Evolutionary conservation across 805 yeast genomes (phyloP).

Genomic region (Metschnikowia lunata): DNA sequence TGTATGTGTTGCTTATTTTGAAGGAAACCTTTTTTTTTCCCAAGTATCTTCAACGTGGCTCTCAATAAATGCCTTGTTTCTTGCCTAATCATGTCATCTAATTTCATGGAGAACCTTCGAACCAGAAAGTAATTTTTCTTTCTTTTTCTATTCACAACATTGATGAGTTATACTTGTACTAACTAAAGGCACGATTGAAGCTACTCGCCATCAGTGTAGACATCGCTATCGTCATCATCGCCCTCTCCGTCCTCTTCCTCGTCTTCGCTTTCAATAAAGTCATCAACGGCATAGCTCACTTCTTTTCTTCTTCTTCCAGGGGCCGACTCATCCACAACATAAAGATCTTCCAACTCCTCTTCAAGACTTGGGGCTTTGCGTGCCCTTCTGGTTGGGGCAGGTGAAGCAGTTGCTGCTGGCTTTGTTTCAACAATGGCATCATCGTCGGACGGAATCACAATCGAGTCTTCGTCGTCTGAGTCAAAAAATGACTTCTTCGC

Average conservation of each 20-base stretch:
- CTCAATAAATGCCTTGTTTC: too few species aligned
- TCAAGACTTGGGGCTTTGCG: slow-evolving; percentile 7
- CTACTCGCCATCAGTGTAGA: slow-evolving; percentile 7
- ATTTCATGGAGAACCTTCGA: too few species aligned
- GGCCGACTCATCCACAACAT: slow-evolving; percentile 6
- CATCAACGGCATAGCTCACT: slow-evolving; percentile 15
- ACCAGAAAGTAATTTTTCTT: too few species aligned
- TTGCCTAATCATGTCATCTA: too few species aligned
- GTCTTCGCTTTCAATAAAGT: slow-evolving; percentile 9
- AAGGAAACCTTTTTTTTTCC: too few species aligned
- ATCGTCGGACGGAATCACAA: slow-evolving; percentile 8
- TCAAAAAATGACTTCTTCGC: slow-evolving; percentile 14
- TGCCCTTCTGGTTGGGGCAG: background rate
- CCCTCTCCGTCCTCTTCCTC: slow-evolving; percentile 7
- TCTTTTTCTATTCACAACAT: too few species aligned
- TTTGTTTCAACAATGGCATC: background rate
- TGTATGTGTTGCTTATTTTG: too few species aligned
- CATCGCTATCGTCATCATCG: slow-evolving; percentile 8
- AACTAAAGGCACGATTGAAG: too few species aligned
- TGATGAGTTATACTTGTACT: too few species aligned
- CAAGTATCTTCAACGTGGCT: too few species aligned
- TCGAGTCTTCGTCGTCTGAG: slow-evolving; percentile 10
- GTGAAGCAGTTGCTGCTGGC: slow-evolving; percentile 2
- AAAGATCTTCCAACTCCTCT: slow-evolving; percentile 17
- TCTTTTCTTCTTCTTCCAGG: slow-evolving; percentile 12